A percentile compares a stretch with the other conserved stretches of the same genome.
Conservation (phyloP, 306 rosid species). For the Lathyrus tuberosus region DNA sequence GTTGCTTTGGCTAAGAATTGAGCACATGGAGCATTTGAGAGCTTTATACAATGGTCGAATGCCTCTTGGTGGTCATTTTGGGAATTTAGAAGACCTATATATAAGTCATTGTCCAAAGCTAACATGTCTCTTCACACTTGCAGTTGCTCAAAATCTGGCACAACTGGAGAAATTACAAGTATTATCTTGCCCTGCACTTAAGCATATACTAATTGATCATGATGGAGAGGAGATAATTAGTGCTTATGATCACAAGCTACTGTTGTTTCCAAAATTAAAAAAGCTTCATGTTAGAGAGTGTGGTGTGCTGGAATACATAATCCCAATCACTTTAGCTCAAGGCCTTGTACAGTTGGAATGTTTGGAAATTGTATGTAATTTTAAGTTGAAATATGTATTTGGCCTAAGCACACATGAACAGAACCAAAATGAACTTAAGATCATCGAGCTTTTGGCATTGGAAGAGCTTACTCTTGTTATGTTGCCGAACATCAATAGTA, state of each 20-base stretch:
- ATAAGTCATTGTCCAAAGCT: constrained; percentile 2
- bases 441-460: not conserved
- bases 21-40: not conserved
- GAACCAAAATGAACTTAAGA: not conserved
- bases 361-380: not conserved
- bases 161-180: constrained; percentile 4
- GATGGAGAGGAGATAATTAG: not conserved
- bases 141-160: constrained; percentile 10
- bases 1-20: not conserved
- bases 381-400: constrained; percentile 25
- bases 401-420: not conserved
- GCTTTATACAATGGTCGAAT: constrained; percentile 11
- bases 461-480: not conserved
- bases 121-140: constrained; percentile 31
- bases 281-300: constrained; percentile 5
- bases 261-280: constrained; percentile 36
- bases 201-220: constrained; percentile 22
- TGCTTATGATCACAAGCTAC: not conserved
- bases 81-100: constrained; percentile 13
- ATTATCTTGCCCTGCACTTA: not conserved
- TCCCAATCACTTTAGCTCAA: constrained; percentile 32
- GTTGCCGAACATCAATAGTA: constrained; percentile 3
- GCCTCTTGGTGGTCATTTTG: constrained; percentile 4
- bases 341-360: constrained; percentile 31
- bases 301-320: not conserved